Conservation (phyloP, 495 filamentous ascomycete genomes). For the Penicillium desertorum region DNA sequence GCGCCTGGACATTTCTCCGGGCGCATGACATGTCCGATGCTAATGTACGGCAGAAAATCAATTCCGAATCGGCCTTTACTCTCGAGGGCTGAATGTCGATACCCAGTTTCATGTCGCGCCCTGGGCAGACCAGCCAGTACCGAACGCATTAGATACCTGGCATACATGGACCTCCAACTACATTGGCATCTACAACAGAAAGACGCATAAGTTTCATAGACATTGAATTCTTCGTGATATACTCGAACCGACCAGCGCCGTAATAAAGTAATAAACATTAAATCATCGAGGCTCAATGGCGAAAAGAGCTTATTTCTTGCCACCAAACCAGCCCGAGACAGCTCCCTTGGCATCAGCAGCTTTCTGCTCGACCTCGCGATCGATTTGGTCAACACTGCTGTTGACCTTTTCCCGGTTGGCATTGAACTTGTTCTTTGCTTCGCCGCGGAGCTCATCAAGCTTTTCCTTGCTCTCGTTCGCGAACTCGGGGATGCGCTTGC, state of each 20-base stretch:
- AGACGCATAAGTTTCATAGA: background rate
- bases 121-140: background rate
- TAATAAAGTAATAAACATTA: background rate
- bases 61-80: background rate
- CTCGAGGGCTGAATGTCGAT: background rate
- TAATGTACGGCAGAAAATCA: background rate
- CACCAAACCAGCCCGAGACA: conserved; percentile 77
- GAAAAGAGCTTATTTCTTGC: conserved; percentile 52
- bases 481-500: conserved; percentile 59
- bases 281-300: background rate
- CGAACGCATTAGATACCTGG: background rate
- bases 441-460: conserved; percentile 59
- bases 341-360: conserved; percentile 76
- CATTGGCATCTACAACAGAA: background rate
- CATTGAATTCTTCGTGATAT: conserved; percentile 4
- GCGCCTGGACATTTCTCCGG: background rate
- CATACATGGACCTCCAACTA: background rate
- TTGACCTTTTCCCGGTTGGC: conserved; percentile 50
- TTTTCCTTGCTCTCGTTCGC: conserved; percentile 63
- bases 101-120: background rate
- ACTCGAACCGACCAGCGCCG: conserved; percentile 3
- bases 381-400: conserved; percentile 50
- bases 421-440: conserved; percentile 37
- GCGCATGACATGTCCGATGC: background rate
- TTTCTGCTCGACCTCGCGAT: conserved; percentile 73